phyloP scores from a whole-genome alignment of 495 filamentous ascomycete species.

The Talaromyces proteolyticus region DNA sequence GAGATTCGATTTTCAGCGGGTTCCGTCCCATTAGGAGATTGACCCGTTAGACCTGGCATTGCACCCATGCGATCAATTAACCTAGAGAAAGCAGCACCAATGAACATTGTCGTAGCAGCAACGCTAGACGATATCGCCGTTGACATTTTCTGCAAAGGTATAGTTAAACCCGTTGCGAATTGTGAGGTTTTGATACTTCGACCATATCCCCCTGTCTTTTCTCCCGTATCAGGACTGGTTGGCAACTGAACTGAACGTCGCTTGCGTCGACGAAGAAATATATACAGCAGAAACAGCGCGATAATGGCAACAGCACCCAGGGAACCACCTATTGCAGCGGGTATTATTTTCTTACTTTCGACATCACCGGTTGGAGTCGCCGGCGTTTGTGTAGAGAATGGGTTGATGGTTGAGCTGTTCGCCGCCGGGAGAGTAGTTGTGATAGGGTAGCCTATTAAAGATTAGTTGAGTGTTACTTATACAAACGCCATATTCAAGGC shows the following conservation, averaged over 20 bases:
- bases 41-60: too few relatives aligned
- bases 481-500: too few relatives aligned
- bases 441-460: neutral
- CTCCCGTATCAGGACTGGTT: neutral
- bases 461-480: neutral
- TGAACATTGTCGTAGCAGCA: neutral
- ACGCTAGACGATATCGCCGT: neutral
- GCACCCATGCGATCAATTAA: too few relatives aligned
- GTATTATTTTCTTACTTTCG: neutral
- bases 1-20: neutral
- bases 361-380: neutral
- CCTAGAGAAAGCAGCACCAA: neutral
- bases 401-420: neutral
- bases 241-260: neutral
- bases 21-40: too few relatives aligned
- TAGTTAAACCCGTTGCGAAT: neutral
- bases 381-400: neutral
- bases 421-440: neutral
- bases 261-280: neutral
- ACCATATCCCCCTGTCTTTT: neutral
- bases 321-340: conserved; percentile 1
- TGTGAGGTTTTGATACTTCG: neutral
- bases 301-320: conserved; percentile 2
- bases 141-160: neutral
- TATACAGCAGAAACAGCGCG: neutral